A percentile compares a stretch with the other conserved stretches of the same genome.
phyloP scores from a whole-genome alignment of 225 moss, liverwort and hornwort genomes.

The Straminergon stramineum region DNA sequence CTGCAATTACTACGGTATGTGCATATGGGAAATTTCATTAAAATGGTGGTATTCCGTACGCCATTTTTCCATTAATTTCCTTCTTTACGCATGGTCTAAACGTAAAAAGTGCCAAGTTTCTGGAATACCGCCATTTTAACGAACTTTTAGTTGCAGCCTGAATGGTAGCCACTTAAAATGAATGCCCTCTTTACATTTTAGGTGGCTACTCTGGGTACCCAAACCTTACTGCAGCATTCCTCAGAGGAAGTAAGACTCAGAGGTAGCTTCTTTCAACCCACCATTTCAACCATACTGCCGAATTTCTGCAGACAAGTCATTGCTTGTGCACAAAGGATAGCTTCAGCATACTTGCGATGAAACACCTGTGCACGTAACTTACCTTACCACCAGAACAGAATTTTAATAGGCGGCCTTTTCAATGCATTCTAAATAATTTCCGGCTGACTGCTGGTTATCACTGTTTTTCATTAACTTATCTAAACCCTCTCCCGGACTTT shows the following conservation, averaged over 20 bases:
- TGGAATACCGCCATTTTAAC: too few relatives aligned
- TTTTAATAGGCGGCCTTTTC: background rate
- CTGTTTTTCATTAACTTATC: background rate
- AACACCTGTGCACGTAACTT: conserved; percentile 29
- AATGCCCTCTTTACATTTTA: background rate
- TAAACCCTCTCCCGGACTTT: background rate
- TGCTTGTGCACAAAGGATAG: conserved; percentile 54
- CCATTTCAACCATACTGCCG: conserved; percentile 82
- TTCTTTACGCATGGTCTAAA: too few relatives aligned
- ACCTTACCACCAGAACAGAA: background rate
- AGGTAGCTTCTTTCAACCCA: background rate
- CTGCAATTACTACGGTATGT: background rate
- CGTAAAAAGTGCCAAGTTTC: too few relatives aligned
- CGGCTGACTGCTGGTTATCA: background rate
- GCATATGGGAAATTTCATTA: too few relatives aligned
- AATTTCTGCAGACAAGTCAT: conserved; percentile 68
- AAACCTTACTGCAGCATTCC: too few relatives aligned
- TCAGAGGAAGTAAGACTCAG: background rate
- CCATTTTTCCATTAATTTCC: too few relatives aligned
- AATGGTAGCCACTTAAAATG: background rate
- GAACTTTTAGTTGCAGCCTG: too few relatives aligned
- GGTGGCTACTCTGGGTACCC: background rate
- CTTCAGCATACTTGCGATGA: conserved; percentile 61
- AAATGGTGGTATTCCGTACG: too few relatives aligned
- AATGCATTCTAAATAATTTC: background rate